Conservation (phyloP, 306 rosid genomes). For the Fragaria vesca region DNA sequence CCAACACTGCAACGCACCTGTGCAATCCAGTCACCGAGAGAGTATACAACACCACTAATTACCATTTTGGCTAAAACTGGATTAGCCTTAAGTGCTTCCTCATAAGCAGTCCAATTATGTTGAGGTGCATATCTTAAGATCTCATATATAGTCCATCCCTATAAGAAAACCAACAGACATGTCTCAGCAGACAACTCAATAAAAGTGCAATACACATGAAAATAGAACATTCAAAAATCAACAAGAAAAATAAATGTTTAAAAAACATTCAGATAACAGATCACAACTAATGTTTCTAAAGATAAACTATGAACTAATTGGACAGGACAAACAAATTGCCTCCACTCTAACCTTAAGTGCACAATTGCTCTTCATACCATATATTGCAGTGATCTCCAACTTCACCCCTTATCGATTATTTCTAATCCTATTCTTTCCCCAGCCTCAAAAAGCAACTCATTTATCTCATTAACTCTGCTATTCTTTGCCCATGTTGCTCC, state of each 20-base stretch:
- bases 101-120: slow-evolving; percentile 96
- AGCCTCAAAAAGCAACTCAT: not conserved
- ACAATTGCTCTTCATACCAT: not conserved
- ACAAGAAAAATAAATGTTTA: not conserved
- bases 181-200: not conserved
- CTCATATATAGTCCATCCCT: slow-evolving; percentile 97
- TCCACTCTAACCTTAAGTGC: not conserved
- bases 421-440: not conserved
- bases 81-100: slow-evolving; percentile 90
- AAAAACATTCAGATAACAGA: not conserved
- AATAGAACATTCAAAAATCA: not conserved
- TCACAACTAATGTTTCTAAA: not conserved
- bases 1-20: slow-evolving; percentile 48
- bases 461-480: not conserved
- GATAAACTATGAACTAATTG: not conserved
- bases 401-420: not conserved
- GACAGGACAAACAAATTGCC: not conserved
- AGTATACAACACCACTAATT: slow-evolving; percentile 94
- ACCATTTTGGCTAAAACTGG: slow-evolving; percentile 97
- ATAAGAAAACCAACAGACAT: slow-evolving; percentile 8
- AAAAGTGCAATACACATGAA: not conserved
- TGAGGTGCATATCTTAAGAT: slow-evolving; percentile 88
- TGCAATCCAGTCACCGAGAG: slow-evolving; percentile 97
- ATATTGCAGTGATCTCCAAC: not conserved
- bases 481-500: not conserved